Evolutionary conservation across 2,329 filamentous ascomycete genomes (phyloP).

Genomic region (Claviceps humidiphila): DNA sequence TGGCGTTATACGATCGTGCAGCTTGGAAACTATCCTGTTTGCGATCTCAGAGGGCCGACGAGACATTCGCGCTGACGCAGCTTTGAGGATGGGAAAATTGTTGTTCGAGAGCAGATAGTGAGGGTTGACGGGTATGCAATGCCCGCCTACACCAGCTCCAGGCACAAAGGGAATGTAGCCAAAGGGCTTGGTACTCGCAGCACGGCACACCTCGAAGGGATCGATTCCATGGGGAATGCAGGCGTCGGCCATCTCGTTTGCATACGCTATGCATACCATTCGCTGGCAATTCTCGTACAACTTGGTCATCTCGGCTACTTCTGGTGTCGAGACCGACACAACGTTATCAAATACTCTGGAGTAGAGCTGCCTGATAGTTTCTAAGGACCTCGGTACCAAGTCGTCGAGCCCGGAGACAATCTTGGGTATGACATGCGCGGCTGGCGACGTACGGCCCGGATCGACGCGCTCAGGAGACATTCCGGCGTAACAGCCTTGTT

Average conservation of each 20-base stretch:
- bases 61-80: slow-evolving; percentile 30
- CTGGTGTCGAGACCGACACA: slow-evolving; percentile 35
- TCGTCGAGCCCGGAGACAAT: slow-evolving; percentile 39
- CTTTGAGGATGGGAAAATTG: slow-evolving; percentile 31
- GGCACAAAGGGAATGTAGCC: slow-evolving; percentile 36
- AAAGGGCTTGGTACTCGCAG: slow-evolving; percentile 38
- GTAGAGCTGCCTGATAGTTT: slow-evolving; percentile 31
- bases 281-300: slow-evolving; percentile 45
- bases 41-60: slow-evolving; percentile 27
- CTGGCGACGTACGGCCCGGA: slow-evolving; percentile 30
- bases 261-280: slow-evolving; percentile 40
- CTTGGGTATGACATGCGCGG: slow-evolving; percentile 34
- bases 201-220: slow-evolving; percentile 34
- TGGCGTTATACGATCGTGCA: slow-evolving; percentile 10
- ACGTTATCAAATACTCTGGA: slow-evolving; percentile 32
- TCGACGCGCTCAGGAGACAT: slow-evolving; percentile 43
- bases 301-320: slow-evolving; percentile 46
- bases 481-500: slow-evolving; percentile 29
- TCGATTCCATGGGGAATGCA: slow-evolving; percentile 32
- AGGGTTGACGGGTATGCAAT: slow-evolving; percentile 44
- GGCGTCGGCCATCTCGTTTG: slow-evolving; percentile 43
- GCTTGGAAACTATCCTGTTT: slow-evolving; percentile 19
- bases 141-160: slow-evolving; percentile 37
- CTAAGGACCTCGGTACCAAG: slow-evolving; percentile 29
- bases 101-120: slow-evolving; percentile 37